These are phyloP conservation scores for Colletotrichum limetticola DNA, from an alignment of 2,329 filamentous ascomycete genomes.

Conservation along the genomic window DNA sequence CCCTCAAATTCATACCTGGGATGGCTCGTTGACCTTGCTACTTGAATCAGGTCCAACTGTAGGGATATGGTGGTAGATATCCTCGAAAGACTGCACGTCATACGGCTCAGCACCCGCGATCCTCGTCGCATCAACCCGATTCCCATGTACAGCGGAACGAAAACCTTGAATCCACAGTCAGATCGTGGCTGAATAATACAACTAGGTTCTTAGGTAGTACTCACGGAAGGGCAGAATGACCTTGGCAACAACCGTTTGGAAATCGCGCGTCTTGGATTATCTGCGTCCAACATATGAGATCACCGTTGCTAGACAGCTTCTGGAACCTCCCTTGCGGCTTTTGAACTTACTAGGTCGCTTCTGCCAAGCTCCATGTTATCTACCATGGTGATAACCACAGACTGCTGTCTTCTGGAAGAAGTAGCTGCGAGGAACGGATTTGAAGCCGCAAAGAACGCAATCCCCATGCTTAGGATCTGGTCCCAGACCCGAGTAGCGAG, in stretches of 20 bases:
- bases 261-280: too few relatives aligned
- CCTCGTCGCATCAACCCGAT: conserved; percentile 40
- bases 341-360: background rate
- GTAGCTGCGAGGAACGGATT: too few relatives aligned
- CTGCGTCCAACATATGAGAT: too few relatives aligned
- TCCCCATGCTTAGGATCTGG: too few relatives aligned
- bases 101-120: background rate
- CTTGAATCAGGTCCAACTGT: background rate
- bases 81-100: background rate
- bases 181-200: conserved; percentile 52
- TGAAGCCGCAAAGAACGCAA: too few relatives aligned
- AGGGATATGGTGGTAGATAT: background rate
- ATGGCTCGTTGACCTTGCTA: background rate
- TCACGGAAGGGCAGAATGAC: too few relatives aligned
- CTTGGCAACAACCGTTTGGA: too few relatives aligned
- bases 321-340: too few relatives aligned
- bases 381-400: conserved; percentile 44
- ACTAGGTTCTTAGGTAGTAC: background rate
- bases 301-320: too few relatives aligned
- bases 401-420: too few relatives aligned
- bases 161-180: conserved; percentile 42
- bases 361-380: conserved; percentile 25
- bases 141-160: conserved; percentile 48
- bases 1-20: background rate
- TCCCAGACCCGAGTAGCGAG: too few relatives aligned